A percentile compares a stretch with the other conserved stretches of the same genome.
phyloP scores from a whole-genome alignment of 306 rosid genomes.

The Cicer cuneatum region DNA sequence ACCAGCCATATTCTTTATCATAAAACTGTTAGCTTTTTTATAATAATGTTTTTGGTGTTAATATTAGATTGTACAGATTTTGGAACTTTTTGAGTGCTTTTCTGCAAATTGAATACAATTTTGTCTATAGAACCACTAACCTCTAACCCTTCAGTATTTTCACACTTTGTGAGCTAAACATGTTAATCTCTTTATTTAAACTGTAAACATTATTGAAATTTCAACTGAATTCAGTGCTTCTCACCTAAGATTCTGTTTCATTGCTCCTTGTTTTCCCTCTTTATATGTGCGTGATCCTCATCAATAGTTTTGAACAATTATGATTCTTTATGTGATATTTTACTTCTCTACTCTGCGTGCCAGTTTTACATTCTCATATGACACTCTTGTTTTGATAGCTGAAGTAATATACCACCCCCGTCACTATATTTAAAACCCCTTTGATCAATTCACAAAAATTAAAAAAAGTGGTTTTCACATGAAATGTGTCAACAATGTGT shows the following conservation, averaged over 20 bases:
- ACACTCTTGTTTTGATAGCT: slow-evolving; percentile 11
- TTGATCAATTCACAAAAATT: too few relatives aligned
- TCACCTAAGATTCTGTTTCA: slow-evolving; percentile 13
- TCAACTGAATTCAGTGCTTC: background rate
- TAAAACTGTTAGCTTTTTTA: background rate
- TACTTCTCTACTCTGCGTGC: slow-evolving; percentile 9
- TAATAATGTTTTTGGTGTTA: slow-evolving; percentile 1
- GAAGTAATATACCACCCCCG: background rate
- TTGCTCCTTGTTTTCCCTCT: slow-evolving; percentile 11
- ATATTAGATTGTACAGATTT: background rate
- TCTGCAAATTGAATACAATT: background rate
- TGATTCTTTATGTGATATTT: slow-evolving; percentile 16
- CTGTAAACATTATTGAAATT: slow-evolving; percentile 14
- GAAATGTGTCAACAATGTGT: too few relatives aligned
- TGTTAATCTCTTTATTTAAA: slow-evolving; percentile 2
- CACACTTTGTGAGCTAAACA: background rate
- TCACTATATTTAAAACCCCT: too few relatives aligned
- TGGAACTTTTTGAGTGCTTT: background rate
- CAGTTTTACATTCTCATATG: slow-evolving; percentile 11
- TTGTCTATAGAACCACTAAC: slow-evolving; percentile 3
- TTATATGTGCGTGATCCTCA: background rate
- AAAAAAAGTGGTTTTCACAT: too few relatives aligned
- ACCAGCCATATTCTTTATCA: slow-evolving; percentile 20
- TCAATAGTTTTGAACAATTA: background rate
- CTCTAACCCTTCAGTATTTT: slow-evolving; percentile 10